Evolutionary conservation across 176 grass and related monocot genomes (phyloP), one percentile per base, ranked within the genome.

Genomic region (Bothriochloa decipiens): DNA sequence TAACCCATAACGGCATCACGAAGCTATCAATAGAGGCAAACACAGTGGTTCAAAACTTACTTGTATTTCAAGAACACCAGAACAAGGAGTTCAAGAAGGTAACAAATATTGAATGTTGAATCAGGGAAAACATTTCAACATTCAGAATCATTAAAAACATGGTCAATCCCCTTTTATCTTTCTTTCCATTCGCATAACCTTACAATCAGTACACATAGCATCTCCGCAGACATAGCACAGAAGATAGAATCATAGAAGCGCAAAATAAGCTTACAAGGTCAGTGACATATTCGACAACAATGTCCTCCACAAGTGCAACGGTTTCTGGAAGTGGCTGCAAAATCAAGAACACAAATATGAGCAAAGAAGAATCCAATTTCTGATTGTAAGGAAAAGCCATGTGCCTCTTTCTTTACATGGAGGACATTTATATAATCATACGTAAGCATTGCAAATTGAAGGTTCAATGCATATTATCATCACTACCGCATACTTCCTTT

Each of bases 321-420:
- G 96, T 94, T 90, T 99, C 96, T 64, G 96, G 96, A 82, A 99
- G 89, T 70, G 96, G 96, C 96, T 99, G 91, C 47, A 86, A 91
- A 87, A 47, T 27, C 7, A 86, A 90, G 8, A 80, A 70, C 40
- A 78, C 77, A n/a, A 20, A 49, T 72, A 71, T 37, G 72, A 81
- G 29, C 5, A 29, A 68, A 32, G n/a, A 61, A 42, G 14, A 72
- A 82, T 62, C 55, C 4, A 33, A 18, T 3, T 57, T 65, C 2
- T 45, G 42, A 53, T 29, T 45, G 43, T 16, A 72, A 47, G 23
- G 40, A 52, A 77, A 49, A 35, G 72, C 0, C 45, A 57, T 67
- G 15, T 65, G 14, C 11, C 39, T 57, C 22, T 82, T 82, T 55
- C 16, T 77, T 73, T 33, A 74, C 15, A 84, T 60, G 32, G 0